phyloP scores from a whole-genome alignment of 2,329 filamentous ascomycete genomes.

The Ophiostoma pallidulum region DNA sequence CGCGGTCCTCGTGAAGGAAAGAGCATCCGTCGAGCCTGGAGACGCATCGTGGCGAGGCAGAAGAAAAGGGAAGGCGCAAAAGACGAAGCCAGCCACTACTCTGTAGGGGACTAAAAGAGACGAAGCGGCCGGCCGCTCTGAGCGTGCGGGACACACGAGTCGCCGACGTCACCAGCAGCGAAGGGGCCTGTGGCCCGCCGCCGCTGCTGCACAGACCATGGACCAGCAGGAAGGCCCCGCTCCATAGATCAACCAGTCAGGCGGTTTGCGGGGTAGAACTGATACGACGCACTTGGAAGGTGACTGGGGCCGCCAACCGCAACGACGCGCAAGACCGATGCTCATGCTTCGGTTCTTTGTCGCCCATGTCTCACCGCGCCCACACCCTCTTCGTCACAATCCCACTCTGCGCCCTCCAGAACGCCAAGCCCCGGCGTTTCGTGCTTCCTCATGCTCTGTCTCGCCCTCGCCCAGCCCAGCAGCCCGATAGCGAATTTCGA shows the following conservation, averaged over 20 bases:
- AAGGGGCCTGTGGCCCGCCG: too few species aligned
- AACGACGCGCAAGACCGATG: too few species aligned
- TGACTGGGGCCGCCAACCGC: neutral
- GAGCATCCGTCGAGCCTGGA: too few species aligned
- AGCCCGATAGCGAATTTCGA: conserved; percentile 1
- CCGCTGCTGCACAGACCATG: neutral
- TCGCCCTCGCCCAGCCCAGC: neutral
- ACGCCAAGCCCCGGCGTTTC: neutral
- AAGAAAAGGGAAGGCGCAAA: too few species aligned
- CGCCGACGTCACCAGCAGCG: conserved; percentile 1
- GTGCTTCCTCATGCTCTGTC: neutral
- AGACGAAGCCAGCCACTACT: too few species aligned
- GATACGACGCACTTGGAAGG: neutral
- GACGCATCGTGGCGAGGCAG: too few species aligned
- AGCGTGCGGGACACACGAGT: neutral
- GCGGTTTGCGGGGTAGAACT: conserved; percentile 9
- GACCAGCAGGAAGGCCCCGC: neutral
- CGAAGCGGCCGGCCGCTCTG: too few species aligned
- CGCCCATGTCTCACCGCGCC: conserved; percentile 3
- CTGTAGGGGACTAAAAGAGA: too few species aligned
- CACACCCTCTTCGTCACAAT: neutral
- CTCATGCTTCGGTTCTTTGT: too few species aligned
- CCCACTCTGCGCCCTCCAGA: neutral
- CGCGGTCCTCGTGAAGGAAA: too few species aligned
- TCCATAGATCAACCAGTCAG: conserved; percentile 5